Conservation (phyloP, 129 eudicot genomes). For the Tagetes erecta region DNA sequence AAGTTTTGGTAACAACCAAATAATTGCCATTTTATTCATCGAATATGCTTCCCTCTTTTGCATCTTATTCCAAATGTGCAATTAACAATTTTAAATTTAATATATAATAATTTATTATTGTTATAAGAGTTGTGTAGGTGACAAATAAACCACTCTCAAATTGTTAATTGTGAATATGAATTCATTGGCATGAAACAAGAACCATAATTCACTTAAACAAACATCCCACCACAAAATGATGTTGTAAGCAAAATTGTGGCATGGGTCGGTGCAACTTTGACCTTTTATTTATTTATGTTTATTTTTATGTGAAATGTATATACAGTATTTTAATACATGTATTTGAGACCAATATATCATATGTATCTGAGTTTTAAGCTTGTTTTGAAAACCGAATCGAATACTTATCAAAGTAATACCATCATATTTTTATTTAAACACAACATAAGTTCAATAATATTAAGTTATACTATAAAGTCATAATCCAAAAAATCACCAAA, state of each 20-base stretch:
- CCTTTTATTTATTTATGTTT: not conserved
- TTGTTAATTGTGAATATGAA: constrained; percentile 2
- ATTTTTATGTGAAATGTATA: not conserved
- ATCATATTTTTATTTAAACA: too few species aligned
- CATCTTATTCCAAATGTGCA: not conserved
- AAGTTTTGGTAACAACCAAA: too few species aligned
- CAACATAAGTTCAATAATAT: too few species aligned
- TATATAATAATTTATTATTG: not conserved
- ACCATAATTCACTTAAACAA: constrained; percentile 4
- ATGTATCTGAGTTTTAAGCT: too few species aligned
- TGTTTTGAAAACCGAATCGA: too few species aligned
- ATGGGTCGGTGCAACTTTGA: constrained; percentile 13
- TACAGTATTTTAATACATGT: not conserved
- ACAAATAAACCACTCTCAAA: constrained; percentile 1
- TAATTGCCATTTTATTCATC: not conserved
- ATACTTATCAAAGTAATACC: too few species aligned
- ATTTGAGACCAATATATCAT: not conserved
- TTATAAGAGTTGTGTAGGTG: not conserved
- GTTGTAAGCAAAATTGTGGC: constrained; percentile 7
- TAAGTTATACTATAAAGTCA: too few species aligned
- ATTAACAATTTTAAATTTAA: not conserved
- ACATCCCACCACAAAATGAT: constrained; percentile 9
- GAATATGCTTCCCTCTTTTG: not conserved
- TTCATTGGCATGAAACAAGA: not conserved
- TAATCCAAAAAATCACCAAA: too few species aligned